A percentile compares a stretch with the other conserved stretches of the same genome.
These are phyloP conservation scores for Aspergillus taichungensis DNA, from an alignment of 495 filamentous ascomycete genomes.

Conservation along the genomic window DNA sequence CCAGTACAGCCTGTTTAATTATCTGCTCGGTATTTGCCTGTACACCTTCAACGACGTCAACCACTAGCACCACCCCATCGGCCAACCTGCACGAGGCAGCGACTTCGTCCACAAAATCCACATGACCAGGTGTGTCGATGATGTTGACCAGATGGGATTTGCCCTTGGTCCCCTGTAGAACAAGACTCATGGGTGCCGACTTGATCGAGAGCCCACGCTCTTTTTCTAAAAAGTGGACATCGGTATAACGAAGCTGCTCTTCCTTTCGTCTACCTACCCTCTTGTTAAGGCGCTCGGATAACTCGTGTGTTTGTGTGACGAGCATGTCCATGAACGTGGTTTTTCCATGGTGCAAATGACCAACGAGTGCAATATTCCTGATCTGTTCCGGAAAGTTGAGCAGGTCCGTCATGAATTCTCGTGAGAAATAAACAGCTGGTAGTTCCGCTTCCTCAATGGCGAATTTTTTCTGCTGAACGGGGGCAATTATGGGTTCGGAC, in stretches of 20 bases:
- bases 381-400: slow-evolving; percentile 94
- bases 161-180: slow-evolving; percentile 75
- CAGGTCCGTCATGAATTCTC: slow-evolving; percentile 89
- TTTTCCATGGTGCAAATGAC: slow-evolving; percentile 95
- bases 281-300: slow-evolving; percentile 67
- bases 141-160: slow-evolving; percentile 97
- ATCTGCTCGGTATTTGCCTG: slow-evolving; percentile 94
- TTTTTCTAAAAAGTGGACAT: slow-evolving; percentile 79
- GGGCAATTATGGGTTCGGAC: slow-evolving; percentile 86
- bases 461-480: slow-evolving; percentile 91
- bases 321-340: slow-evolving; percentile 98
- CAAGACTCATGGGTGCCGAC: slow-evolving; percentile 85
- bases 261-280: slow-evolving; percentile 72
- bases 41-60: slow-evolving; percentile 97
- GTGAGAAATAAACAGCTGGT: slow-evolving; percentile 75
- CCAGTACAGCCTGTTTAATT: slow-evolving; percentile 88
- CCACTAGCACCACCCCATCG: slow-evolving; percentile 86
- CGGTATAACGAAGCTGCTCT: slow-evolving; percentile 90
- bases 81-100: slow-evolving; percentile 78
- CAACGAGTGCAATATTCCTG: slow-evolving; percentile 83
- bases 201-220: slow-evolving; percentile 92
- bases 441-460: slow-evolving; percentile 85
- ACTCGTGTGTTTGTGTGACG: slow-evolving; percentile 86
- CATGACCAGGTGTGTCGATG: slow-evolving; percentile 92
- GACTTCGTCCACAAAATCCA: slow-evolving; percentile 96